phyloP scores from a whole-genome alignment of 371 early-diverging fungal genomes.

The Phascolomyces articulosus region DNA sequence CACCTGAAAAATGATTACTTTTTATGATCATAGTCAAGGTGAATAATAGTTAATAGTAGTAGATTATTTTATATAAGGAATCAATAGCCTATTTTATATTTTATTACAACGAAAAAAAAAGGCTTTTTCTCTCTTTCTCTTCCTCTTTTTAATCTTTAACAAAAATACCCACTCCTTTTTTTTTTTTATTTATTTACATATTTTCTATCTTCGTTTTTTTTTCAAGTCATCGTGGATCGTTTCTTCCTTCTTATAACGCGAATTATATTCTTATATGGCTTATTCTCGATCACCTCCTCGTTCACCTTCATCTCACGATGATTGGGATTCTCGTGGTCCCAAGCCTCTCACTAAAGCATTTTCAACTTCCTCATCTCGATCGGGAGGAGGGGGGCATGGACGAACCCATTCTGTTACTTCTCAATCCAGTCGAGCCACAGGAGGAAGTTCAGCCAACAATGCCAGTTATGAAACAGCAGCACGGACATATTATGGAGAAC shows the following conservation, averaged over 20 bases:
- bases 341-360: conserved; percentile 21
- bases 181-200: not conserved
- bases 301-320: conserved; percentile 33
- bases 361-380: conserved; percentile 32
- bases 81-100: not conserved
- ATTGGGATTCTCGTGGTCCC: conserved; percentile 30
- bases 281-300: conserved; percentile 36
- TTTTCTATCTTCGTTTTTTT: conserved; percentile 5
- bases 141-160: too few species aligned
- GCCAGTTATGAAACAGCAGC: conserved; percentile 41
- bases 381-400: conserved; percentile 26
- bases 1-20: too few species aligned
- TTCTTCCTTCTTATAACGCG: not conserved
- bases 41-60: too few species aligned
- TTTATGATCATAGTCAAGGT: too few species aligned
- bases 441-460: conserved; percentile 13
- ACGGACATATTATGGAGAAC: conserved; percentile 41
- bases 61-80: too few species aligned
- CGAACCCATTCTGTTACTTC: conserved; percentile 43
- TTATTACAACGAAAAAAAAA: too few species aligned
- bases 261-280: conserved; percentile 17
- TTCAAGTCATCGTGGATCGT: conserved; percentile 4
- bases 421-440: conserved; percentile 34
- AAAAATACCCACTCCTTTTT: not conserved
- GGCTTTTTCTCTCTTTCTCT: too few species aligned